Conservation (phyloP, 306 rosid genomes). For the Sphenostylis stenocarpa region DNA sequence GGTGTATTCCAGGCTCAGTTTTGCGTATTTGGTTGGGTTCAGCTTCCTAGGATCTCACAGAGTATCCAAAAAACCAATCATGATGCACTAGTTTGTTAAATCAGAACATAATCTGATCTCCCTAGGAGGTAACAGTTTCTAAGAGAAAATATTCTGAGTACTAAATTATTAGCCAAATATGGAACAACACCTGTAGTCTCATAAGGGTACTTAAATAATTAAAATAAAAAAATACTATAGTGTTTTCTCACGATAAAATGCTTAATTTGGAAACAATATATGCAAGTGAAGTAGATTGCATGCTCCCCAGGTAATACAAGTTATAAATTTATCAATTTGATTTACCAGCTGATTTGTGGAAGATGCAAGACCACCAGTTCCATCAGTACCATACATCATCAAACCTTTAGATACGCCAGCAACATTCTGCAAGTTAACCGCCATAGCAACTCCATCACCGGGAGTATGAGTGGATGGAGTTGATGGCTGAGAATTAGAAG, state of each 20-base stretch:
- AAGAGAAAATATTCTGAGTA: constrained; percentile 12
- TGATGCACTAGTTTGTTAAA: too few relatives aligned
- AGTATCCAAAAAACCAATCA: too few relatives aligned
- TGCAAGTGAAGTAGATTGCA: background rate
- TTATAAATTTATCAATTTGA: constrained; percentile 22
- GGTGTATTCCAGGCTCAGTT: too few relatives aligned
- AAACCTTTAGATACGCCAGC: constrained; percentile 64
- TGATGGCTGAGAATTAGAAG: constrained; percentile 92
- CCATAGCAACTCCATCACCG: constrained; percentile 75
- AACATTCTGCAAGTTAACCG: constrained; percentile 73
- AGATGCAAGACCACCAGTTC: constrained; percentile 82
- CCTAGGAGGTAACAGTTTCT: background rate
- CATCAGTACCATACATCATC: constrained; percentile 73
- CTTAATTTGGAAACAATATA: constrained; percentile 25
- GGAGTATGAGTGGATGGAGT: constrained; percentile 95
- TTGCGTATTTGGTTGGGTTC: too few relatives aligned
- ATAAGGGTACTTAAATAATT: background rate
- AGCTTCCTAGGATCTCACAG: too few relatives aligned
- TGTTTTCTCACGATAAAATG: background rate
- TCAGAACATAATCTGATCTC: too few relatives aligned
- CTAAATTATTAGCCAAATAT: constrained; percentile 12
- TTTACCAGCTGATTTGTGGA: constrained; percentile 93
- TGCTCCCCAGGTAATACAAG: constrained; percentile 23
- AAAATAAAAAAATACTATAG: background rate
- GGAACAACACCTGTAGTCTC: background rate